Conservation (phyloP, 2,329 filamentous ascomycete species). For the Shiraia sp. region DNA sequence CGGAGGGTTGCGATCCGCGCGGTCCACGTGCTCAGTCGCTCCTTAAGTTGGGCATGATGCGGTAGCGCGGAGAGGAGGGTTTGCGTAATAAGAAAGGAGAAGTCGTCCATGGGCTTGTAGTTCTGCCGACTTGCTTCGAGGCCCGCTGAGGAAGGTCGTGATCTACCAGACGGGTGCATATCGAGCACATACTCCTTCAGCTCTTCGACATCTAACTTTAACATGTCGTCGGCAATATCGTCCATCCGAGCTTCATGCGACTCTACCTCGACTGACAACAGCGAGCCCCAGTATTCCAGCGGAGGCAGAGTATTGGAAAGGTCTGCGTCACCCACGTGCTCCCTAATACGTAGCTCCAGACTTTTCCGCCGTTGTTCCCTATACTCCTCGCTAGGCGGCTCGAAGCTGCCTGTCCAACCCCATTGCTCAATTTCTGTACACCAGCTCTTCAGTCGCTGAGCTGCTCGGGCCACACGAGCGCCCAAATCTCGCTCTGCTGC, state of each 20-base stretch:
- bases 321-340: slow-evolving; percentile 33
- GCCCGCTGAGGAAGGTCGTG: slow-evolving; percentile 51
- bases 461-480: slow-evolving; percentile 69
- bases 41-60: slow-evolving; percentile 72
- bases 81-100: slow-evolving; percentile 86
- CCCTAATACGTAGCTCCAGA: slow-evolving; percentile 36
- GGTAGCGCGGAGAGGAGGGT: slow-evolving; percentile 90
- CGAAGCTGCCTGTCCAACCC: slow-evolving; percentile 60
- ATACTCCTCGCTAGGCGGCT: slow-evolving; percentile 40
- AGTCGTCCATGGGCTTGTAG: slow-evolving; percentile 80
- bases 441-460: slow-evolving; percentile 74
- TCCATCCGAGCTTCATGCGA: slow-evolving; percentile 74
- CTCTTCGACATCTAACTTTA: slow-evolving; percentile 76
- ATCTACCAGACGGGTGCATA: slow-evolving; percentile 64
- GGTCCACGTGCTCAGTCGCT: slow-evolving; percentile 77
- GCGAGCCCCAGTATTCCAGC: slow-evolving; percentile 68
- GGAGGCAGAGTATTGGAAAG: slow-evolving; percentile 23
- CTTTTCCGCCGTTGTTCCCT: slow-evolving; percentile 33
- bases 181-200: slow-evolving; percentile 86
- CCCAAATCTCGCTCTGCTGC: slow-evolving; percentile 71
- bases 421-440: slow-evolving; percentile 69
- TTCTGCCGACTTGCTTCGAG: slow-evolving; percentile 40
- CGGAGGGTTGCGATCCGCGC: slow-evolving; percentile 75
- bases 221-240: slow-evolving; percentile 71
- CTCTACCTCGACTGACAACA: slow-evolving; percentile 66